Percentiles rank a stretch among this genome's conserved stretches.
These are phyloP conservation scores for Linum tenue DNA, from an alignment of 345 rosid genomes.

Conservation along the genomic window DNA sequence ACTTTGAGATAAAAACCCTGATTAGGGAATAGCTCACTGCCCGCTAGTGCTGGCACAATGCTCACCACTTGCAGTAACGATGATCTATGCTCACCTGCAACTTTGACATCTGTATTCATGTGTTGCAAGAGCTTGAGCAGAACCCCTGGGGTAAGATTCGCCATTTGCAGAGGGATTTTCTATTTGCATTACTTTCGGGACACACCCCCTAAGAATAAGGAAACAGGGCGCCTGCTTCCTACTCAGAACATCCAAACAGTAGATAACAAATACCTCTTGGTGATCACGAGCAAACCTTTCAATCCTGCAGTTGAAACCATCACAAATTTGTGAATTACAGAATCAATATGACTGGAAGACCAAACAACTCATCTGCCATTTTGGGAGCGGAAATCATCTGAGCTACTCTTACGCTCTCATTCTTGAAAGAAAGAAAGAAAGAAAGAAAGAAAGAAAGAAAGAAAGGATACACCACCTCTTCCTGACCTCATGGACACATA, in stretches of 20 bases:
- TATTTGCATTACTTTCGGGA: conserved; percentile 34
- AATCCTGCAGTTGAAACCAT: conserved; percentile 7
- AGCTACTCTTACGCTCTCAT: too few species aligned
- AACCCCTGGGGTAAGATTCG: conserved; percentile 92
- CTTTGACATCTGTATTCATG: conserved; percentile 94
- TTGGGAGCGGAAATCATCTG: too few species aligned
- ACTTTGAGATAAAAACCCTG: conserved; percentile 93
- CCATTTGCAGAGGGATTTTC: conserved; percentile 43
- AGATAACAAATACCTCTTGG: conserved; percentile 11
- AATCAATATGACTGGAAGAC: conserved; percentile 8
- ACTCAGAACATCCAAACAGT: not conserved
- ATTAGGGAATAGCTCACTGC: conserved; percentile 82
- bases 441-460: too few species aligned
- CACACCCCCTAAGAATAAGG: conserved; percentile 6
- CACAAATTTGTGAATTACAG: conserved; percentile 13
- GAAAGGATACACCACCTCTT: too few species aligned
- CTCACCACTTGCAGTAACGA: conserved; percentile 84
- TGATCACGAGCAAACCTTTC: conserved; percentile 2
- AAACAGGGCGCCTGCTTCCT: not conserved
- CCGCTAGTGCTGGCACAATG: conserved; percentile 94
- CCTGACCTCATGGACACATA: too few species aligned
- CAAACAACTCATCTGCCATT: not conserved
- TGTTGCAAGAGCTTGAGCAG: conserved; percentile 91
- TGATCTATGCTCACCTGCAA: conserved; percentile 92
- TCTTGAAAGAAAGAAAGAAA: too few species aligned